Conservation (phyloP, 345 rosid genomes). For the Rhizophora mangle region DNA sequence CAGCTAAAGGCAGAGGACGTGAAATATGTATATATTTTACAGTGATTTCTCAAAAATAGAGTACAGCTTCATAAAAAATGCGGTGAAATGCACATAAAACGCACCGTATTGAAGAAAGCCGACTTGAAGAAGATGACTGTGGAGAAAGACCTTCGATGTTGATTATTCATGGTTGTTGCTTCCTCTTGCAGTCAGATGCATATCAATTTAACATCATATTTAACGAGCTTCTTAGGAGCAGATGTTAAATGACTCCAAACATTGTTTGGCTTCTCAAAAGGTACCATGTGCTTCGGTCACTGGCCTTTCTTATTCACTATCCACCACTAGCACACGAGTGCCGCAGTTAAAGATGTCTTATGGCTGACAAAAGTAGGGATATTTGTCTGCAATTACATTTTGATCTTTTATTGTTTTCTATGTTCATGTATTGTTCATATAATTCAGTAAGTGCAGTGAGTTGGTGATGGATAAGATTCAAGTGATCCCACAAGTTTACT, state of each 20-base stretch:
- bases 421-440: constrained; percentile 17
- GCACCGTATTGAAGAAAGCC: no score
- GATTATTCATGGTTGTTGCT: background rate
- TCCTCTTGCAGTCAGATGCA: background rate
- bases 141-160: no score
- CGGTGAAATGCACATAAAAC: no score
- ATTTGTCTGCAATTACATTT: constrained; percentile 12
- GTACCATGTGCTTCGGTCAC: constrained; percentile 6
- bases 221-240: background rate
- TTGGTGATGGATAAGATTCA: constrained; percentile 18
- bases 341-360: constrained; percentile 7
- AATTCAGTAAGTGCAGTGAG: constrained; percentile 23
- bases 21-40: no score
- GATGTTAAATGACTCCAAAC: background rate
- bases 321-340: constrained; percentile 14
- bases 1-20: no score
- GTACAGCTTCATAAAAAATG: no score
- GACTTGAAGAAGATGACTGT: no score
- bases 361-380: constrained; percentile 20
- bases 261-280: constrained; percentile 21
- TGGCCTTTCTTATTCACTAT: constrained; percentile 5
- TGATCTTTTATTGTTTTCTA: constrained; percentile 1
- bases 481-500: background rate
- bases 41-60: no score
- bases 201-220: background rate